These are phyloP conservation scores for Solanum hybrid DNA, from an alignment of 305 asterid species.

Conservation along the genomic window DNA sequence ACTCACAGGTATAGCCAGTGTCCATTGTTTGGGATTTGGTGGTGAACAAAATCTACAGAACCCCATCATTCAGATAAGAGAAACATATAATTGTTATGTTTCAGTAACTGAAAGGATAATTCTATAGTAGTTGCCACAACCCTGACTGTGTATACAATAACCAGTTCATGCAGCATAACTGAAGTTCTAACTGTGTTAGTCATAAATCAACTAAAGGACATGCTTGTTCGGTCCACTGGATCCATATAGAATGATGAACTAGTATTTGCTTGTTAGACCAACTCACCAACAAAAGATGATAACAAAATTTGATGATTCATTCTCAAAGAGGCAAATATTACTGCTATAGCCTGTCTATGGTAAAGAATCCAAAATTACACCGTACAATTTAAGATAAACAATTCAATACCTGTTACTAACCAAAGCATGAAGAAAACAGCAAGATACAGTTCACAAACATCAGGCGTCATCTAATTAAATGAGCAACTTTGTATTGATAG, in stretches of 20 bases:
- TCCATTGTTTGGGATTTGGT: background rate
- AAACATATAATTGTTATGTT: background rate
- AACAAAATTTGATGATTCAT: background rate
- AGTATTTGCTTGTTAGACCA: background rate
- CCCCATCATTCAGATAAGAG: background rate
- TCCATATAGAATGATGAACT: background rate
- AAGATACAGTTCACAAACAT: background rate
- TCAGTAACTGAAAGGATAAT: background rate
- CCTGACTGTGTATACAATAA: background rate
- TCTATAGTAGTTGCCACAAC: background rate
- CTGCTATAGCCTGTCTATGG: background rate
- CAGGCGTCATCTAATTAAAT: background rate
- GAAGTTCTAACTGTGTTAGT: background rate
- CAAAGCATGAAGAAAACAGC: background rate
- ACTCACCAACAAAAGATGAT: background rate
- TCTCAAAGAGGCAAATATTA: background rate
- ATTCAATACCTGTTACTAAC: background rate
- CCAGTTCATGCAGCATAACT: background rate
- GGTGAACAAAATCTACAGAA: background rate
- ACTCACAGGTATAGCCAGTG: background rate
- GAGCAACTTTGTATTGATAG: background rate
- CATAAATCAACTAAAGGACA: background rate
- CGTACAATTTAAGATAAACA: background rate
- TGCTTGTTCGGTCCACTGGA: background rate
- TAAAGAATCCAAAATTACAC: background rate